Evolutionary conservation across 805 yeast genomes (phyloP).

Genomic region (Suhomyces canberraensis): DNA sequence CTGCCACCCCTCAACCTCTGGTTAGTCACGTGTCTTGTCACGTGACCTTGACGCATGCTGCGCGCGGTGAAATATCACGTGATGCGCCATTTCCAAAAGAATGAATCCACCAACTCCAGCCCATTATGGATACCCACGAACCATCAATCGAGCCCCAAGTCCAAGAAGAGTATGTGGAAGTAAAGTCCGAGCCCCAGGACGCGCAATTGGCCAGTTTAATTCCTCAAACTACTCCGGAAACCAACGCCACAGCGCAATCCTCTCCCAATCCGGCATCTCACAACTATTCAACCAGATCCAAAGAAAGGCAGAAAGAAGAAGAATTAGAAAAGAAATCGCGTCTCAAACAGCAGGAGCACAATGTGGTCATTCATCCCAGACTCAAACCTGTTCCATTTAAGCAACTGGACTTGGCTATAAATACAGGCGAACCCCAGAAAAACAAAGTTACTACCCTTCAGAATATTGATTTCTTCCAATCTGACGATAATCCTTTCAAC

Average conservation of each 20-base stretch:
- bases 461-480: constrained; percentile 33
- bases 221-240: no score
- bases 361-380: constrained; percentile 33
- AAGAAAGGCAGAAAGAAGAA: constrained; percentile 18
- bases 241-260: no score
- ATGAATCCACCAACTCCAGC: background rate
- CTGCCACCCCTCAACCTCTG: no score
- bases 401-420: constrained; percentile 9
- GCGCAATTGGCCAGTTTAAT: no score
- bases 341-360: constrained; percentile 24
- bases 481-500: constrained; percentile 81
- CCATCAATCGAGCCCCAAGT: constrained; percentile 18
- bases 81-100: no score
- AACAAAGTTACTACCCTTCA: constrained; percentile 12
- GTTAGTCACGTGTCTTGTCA: no score
- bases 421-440: constrained; percentile 8
- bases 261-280: constrained; percentile 8
- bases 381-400: constrained; percentile 34
- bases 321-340: constrained; percentile 16
- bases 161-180: constrained; percentile 8
- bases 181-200: background rate
- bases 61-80: no score
- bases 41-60: no score
- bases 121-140: background rate
- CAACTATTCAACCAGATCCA: constrained; percentile 24